Evolutionary conservation across 192 early-diverging fungal species (phyloP).

Genomic region (Coemansia sp.): DNA sequence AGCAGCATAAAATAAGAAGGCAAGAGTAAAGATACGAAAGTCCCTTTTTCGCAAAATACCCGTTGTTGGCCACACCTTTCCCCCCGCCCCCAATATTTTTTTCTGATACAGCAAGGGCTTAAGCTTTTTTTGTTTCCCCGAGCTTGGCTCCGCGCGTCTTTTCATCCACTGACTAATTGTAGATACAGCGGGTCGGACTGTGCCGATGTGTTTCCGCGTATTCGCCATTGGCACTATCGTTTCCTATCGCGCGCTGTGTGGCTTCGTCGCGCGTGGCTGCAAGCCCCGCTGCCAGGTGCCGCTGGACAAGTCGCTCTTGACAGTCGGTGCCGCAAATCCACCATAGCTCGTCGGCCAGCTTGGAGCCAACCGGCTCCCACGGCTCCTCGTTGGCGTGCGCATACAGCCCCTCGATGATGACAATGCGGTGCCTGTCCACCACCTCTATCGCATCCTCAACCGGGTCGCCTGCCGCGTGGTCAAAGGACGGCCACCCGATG

Average conservation of each 20-base stretch:
- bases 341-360: conserved; percentile 54
- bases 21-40: too few relatives aligned
- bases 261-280: conserved; percentile 22
- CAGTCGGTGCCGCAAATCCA: conserved; percentile 42
- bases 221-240: conserved; percentile 39
- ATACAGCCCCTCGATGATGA: conserved; percentile 60
- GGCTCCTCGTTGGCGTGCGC: conserved; percentile 35
- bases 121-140: neutral
- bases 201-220: conserved; percentile 30
- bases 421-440: conserved; percentile 37
- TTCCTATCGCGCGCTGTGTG: conserved; percentile 18
- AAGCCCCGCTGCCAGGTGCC: conserved; percentile 55
- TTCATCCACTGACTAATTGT: conserved; percentile 11
- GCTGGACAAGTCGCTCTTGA: conserved; percentile 31
- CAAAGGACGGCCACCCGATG: conserved; percentile 53
- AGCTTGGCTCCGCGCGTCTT: neutral
- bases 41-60: too few relatives aligned
- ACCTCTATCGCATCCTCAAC: conserved; percentile 41
- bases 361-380: conserved; percentile 37
- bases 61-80: neutral
- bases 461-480: conserved; percentile 58
- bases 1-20: too few relatives aligned
- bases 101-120: neutral
- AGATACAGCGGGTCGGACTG: conserved; percentile 25
- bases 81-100: neutral